Evolutionary conservation across 768 basidiomycete species (phyloP).

Genomic region (Termitomyces sp.): DNA sequence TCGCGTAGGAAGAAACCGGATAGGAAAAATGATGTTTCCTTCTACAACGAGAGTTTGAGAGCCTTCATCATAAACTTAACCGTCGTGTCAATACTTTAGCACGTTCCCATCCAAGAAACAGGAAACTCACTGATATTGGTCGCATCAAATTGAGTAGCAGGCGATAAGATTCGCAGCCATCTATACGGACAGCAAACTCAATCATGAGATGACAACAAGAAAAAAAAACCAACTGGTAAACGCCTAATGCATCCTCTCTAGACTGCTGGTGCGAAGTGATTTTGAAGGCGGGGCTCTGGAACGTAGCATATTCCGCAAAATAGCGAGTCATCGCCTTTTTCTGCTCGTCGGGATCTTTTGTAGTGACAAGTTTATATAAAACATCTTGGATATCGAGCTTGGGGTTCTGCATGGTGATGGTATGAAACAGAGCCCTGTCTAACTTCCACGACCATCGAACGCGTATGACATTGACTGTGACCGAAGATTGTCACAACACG

Average conservation of each 20-base stretch:
- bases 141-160: conserved; percentile 35
- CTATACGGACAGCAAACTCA: conserved; percentile 20
- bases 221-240: conserved; percentile 46
- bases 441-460: not conserved
- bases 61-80: conserved; percentile 43
- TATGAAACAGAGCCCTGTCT: not conserved
- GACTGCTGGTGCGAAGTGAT: conserved; percentile 44
- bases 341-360: conserved; percentile 45
- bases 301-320: conserved; percentile 48
- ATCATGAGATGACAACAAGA: not conserved
- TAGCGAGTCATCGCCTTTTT: conserved; percentile 41
- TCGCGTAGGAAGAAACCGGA: conserved; percentile 40
- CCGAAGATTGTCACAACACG: not conserved
- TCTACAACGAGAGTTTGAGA: conserved; percentile 43
- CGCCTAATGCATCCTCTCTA: conserved; percentile 46
- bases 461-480: not conserved
- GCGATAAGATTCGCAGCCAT: conserved; percentile 64
- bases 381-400: conserved; percentile 41
- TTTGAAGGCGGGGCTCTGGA: conserved; percentile 54
- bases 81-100: not conserved
- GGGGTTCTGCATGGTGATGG: conserved; percentile 50
- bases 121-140: conserved; percentile 35
- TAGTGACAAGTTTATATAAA: conserved; percentile 39
- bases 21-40: conserved; percentile 46
- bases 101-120: not conserved